Conservation (phyloP, 768 basidiomycete species). For the Tylopilus felleus region DNA sequence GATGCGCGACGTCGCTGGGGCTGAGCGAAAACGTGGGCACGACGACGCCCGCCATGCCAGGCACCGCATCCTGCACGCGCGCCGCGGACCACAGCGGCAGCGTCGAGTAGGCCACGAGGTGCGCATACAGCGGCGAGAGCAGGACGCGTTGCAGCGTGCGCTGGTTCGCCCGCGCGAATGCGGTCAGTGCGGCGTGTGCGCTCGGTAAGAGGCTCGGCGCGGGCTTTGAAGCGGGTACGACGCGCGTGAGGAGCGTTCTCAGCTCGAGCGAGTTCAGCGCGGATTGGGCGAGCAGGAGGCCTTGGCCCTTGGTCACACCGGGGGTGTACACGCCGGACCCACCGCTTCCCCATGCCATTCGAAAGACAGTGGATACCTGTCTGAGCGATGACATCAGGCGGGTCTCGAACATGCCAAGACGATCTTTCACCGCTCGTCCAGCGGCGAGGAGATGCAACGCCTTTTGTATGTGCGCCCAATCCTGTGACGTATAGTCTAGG, state of each 20-base stretch:
- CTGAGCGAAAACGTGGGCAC: conserved; percentile 93
- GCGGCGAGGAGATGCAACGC: conserved; percentile 82
- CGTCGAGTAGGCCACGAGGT: conserved; percentile 68
- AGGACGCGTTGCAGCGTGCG: conserved; percentile 77
- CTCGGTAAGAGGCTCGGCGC: conserved; percentile 44
- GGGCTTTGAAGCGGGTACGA: conserved; percentile 19
- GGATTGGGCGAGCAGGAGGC: conserved; percentile 78
- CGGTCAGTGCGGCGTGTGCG: conserved; percentile 52
- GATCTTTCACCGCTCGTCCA: conserved; percentile 68
- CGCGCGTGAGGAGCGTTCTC: conserved; percentile 33
- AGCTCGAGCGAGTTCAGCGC: conserved; percentile 79
- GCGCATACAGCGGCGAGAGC: conserved; percentile 73
- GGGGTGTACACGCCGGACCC: conserved; percentile 53
- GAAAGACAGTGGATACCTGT: conserved; percentile 59
- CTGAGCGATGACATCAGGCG: conserved; percentile 59
- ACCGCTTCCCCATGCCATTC: conserved; percentile 48
- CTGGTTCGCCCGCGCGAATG: conserved; percentile 74
- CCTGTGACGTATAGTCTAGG: conserved; percentile 82
- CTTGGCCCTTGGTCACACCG: conserved; percentile 61
- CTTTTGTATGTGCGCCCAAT: conserved; percentile 85
- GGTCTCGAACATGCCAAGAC: conserved; percentile 63
- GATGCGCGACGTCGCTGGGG: conserved; percentile 83
- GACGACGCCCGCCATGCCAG: conserved; percentile 40
- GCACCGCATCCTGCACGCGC: conserved; percentile 22
- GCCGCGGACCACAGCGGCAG: conserved; percentile 63